A percentile compares a stretch with the other conserved stretches of the same genome.
These are phyloP conservation scores for Cephalotrichum gorgonifer DNA, from an alignment of 2,329 filamentous ascomycete genomes.

Conservation along the genomic window DNA sequence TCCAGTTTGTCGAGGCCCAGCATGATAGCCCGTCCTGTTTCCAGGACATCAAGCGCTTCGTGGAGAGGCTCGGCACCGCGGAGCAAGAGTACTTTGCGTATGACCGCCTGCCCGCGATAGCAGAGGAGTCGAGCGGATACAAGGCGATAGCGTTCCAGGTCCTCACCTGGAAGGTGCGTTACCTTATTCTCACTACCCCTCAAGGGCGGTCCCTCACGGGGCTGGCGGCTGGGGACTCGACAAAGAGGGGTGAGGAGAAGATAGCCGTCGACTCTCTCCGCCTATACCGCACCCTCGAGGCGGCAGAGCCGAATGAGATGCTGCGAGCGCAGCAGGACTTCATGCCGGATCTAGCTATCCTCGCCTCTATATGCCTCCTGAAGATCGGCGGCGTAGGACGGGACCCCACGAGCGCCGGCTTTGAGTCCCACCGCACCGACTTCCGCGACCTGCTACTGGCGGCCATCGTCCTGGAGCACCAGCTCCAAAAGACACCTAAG, in stretches of 20 bases:
- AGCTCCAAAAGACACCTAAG: constrained; percentile 31
- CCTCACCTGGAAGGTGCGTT: constrained; percentile 1
- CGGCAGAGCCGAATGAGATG: background rate
- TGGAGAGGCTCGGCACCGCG: constrained; percentile 27
- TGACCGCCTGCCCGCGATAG: constrained; percentile 21
- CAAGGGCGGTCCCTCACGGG: background rate
- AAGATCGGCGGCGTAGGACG: constrained; percentile 1
- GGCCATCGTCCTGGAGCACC: constrained; percentile 36
- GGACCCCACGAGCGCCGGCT: background rate
- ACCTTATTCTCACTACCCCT: constrained; percentile 1
- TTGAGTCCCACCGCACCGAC: constrained; percentile 4
- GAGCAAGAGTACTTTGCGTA: constrained; percentile 30
- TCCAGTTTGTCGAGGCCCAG: constrained; percentile 24
- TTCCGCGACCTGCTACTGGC: constrained; percentile 33
- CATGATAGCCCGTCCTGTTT: constrained; percentile 30
- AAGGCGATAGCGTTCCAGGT: constrained; percentile 1
- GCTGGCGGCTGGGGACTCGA: background rate
- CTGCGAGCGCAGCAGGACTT: constrained; percentile 6
- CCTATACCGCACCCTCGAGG: constrained; percentile 1
- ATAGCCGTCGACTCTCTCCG: background rate
- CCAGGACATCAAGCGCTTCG: constrained; percentile 33
- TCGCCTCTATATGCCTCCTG: constrained; percentile 7
- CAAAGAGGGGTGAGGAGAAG: background rate
- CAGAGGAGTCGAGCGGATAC: constrained; percentile 15
- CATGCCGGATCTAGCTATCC: constrained; percentile 8